These are phyloP conservation scores for Didymellaceae sp. DNA, from an alignment of 2,329 filamentous ascomycete genomes.

Conservation along the genomic window DNA sequence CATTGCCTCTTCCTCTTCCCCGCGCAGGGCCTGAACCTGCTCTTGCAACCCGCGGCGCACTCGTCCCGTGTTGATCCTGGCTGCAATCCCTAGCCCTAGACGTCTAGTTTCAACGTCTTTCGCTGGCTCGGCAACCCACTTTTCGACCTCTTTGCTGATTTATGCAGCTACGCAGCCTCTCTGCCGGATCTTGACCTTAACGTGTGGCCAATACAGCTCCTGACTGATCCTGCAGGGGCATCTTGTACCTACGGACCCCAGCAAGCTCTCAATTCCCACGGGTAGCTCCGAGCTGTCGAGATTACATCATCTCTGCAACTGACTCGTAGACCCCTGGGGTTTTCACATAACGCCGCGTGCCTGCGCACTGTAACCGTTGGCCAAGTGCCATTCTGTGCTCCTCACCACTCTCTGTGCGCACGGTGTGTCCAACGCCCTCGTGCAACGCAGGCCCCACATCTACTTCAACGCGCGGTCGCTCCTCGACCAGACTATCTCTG, in stretches of 20 bases:
- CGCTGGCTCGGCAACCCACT: constrained; percentile 5
- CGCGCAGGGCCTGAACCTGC: constrained; percentile 17
- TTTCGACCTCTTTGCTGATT: constrained; percentile 14
- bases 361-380: constrained; percentile 18
- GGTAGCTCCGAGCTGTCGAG: constrained; percentile 2
- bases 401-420: constrained; percentile 26
- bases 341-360: constrained; percentile 15
- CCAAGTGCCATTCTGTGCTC: constrained; percentile 23
- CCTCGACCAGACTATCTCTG: constrained; percentile 14
- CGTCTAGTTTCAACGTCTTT: constrained; percentile 20
- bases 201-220: background rate
- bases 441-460: constrained; percentile 33
- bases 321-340: constrained; percentile 11
- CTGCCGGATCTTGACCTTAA: background rate
- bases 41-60: constrained; percentile 18
- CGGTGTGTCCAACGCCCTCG: constrained; percentile 25
- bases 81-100: constrained; percentile 11
- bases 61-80: constrained; percentile 16
- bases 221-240: constrained; percentile 8
- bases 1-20: constrained; percentile 17
- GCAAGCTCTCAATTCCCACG: background rate
- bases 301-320: constrained; percentile 18
- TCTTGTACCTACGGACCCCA: constrained; percentile 3
- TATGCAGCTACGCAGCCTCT: constrained; percentile 2
- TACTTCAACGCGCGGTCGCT: constrained; percentile 25